Percentiles rank a stretch among this genome's conserved stretches.
phyloP scores from a whole-genome alignment of 768 basidiomycete species.

The Tulasnella sp. region DNA sequence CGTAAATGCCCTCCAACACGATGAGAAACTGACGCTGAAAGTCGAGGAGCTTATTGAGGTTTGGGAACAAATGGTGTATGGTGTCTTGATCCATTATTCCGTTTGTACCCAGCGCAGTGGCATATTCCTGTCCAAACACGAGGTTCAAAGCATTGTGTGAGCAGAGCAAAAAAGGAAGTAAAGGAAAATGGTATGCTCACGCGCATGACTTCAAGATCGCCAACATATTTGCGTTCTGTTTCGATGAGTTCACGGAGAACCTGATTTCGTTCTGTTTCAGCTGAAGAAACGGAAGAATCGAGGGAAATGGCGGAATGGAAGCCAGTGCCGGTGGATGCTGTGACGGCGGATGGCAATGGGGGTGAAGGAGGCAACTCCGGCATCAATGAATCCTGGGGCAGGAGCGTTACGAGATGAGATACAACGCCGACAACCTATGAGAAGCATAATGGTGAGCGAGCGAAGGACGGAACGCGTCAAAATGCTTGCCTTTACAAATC shows the following conservation, averaged over 20 bases:
- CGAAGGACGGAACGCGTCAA: conserved; percentile 4
- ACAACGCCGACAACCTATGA: conserved; percentile 79
- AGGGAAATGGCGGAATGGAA: conserved; percentile 15
- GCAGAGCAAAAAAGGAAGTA: neutral
- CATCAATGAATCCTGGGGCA: conserved; percentile 58
- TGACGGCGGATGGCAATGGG: conserved; percentile 15
- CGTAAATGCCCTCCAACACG: conserved; percentile 73
- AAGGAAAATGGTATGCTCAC: conserved; percentile 32
- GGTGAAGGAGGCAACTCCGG: conserved; percentile 28
- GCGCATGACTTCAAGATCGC: conserved; percentile 93
- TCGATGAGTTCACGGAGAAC: conserved; percentile 82
- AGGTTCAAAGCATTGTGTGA: neutral
- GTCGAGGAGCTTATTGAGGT: conserved; percentile 87
- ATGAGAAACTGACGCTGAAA: conserved; percentile 93
- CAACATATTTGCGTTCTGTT: conserved; percentile 92
- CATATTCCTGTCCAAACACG: conserved; percentile 55
- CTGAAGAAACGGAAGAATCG: conserved; percentile 23
- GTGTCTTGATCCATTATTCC: conserved; percentile 88
- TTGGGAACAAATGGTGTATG: conserved; percentile 89
- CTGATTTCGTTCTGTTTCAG: conserved; percentile 57
- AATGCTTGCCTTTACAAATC: conserved; percentile 70
- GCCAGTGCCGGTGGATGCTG: conserved; percentile 13
- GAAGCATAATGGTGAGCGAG: conserved; percentile 13
- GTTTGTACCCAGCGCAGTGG: conserved; percentile 65
- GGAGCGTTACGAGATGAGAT: conserved; percentile 62